Conservation (phyloP, 2,329 filamentous ascomycete species). For the Neocucurbitaria cava region DNA sequence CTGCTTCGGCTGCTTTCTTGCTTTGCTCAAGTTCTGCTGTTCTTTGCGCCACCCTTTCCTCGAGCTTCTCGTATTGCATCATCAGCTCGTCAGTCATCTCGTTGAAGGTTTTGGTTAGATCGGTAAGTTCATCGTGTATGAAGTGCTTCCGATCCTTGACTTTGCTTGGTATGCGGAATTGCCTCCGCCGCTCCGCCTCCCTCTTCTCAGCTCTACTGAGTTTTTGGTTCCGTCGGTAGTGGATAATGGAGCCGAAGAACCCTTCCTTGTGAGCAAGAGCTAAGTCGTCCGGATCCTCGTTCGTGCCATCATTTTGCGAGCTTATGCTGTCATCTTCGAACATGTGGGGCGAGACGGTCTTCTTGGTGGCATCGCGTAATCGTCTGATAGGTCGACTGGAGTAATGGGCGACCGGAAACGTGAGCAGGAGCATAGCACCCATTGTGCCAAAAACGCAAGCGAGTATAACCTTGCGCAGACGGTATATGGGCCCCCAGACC, state of each 20-base stretch:
- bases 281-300: conserved; percentile 59
- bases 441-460: conserved; percentile 85
- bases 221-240: conserved; percentile 43
- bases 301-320: conserved; percentile 45
- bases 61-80: conserved; percentile 83
- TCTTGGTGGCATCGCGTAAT: conserved; percentile 76
- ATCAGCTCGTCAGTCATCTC: conserved; percentile 91
- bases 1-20: conserved; percentile 91
- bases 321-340: conserved; percentile 55
- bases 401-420: conserved; percentile 81
- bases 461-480: conserved; percentile 79
- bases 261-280: conserved; percentile 56
- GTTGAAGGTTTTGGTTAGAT: conserved; percentile 85
- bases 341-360: conserved; percentile 71
- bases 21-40: conserved; percentile 86
- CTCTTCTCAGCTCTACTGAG: conserved; percentile 44
- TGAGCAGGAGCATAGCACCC: conserved; percentile 73
- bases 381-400: conserved; percentile 81
- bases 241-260: conserved; percentile 49
- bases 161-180: conserved; percentile 84
- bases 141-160: conserved; percentile 78
- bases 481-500: conserved; percentile 76
- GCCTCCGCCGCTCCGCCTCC: conserved; percentile 54
- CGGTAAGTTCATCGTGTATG: conserved; percentile 83
- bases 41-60: conserved; percentile 82